Evolutionary conservation across 345 rosid species (phyloP), one percentile per base, ranked within the genome.

Genomic region (Angophora floribunda): DNA sequence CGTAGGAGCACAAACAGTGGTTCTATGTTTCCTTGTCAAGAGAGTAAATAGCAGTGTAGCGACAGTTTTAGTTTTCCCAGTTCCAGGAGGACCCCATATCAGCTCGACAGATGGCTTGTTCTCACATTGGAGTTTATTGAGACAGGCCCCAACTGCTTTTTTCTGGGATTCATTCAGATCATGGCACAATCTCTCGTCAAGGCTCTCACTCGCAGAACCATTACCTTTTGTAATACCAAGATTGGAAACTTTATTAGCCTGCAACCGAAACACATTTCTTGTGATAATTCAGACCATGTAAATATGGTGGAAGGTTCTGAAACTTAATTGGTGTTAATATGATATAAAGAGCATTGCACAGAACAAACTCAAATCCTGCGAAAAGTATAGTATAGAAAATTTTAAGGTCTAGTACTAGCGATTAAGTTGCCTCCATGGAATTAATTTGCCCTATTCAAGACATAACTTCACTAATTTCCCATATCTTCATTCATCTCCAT

Each of bases 81-180:
- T 93, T 79, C 96, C 96, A 2, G 94, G 94, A 4, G 94, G 94
- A 11, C 96, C 96, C 95, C 94, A 92, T 49, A 94, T 88, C 44
- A 93, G 93, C 32, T 92, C 90, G 85, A 94, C 91, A 28, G 63
- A 16, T 6, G 90, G 80, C 89, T 65, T 86, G 85, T 93, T 93
- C 45, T 86, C 59, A 88, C 93, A 90, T 7, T 53, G 41, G 26
- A 85, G 32, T 88, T 85, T 89, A 28, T 9, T 8, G 61, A 93
- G 92, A 78, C 93, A 91, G 30, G 65, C 53, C 14, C 51, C 65
- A 13, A 92, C 82, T 8, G 93, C 92, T 22, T 87, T 61, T 3
- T 24, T 44, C 45, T 93, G 96, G 49, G 91, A 92, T 32, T 89
- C 88, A 87, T 94, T 90, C 75, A 93, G 79, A 26, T 86, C 19